Conservation (phyloP, 352 stramenopile genomes). For the Phytophthora multivora region DNA sequence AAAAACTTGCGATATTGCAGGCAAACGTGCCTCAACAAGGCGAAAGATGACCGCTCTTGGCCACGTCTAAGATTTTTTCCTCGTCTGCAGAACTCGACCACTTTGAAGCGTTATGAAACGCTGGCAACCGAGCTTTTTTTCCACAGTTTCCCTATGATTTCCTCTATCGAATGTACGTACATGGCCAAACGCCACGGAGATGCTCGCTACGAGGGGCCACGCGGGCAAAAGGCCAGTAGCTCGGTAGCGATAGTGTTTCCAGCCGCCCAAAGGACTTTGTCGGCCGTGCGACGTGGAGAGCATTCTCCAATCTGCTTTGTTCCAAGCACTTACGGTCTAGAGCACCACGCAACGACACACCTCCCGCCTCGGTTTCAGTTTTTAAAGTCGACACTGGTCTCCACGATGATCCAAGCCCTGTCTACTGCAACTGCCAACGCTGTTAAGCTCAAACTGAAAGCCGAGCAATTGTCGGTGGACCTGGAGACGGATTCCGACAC, state of each 20-base stretch:
- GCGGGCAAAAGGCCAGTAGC: background rate
- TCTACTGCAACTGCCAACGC: slow-evolving; percentile 7
- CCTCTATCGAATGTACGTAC: slow-evolving; percentile 26
- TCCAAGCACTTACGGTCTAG: slow-evolving; percentile 8
- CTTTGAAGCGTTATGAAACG: slow-evolving; percentile 22
- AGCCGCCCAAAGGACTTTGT: background rate
- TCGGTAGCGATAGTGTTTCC: background rate
- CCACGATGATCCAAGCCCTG: slow-evolving; percentile 21
- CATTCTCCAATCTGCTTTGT: slow-evolving; percentile 33
- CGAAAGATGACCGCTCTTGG: too few species aligned
- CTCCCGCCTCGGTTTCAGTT: background rate
- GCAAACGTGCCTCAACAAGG: background rate
- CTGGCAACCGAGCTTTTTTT: background rate
- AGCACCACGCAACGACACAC: background rate
- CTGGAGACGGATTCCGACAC: slow-evolving; percentile 20
- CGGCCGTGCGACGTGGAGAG: background rate
- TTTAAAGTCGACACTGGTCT: background rate
- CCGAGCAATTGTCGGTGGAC: slow-evolving; percentile 10
- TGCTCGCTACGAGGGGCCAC: background rate
- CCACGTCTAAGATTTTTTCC: background rate
- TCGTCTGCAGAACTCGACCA: slow-evolving; percentile 5
- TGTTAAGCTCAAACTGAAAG: slow-evolving; percentile 8
- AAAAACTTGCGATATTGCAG: slow-evolving; percentile 1
- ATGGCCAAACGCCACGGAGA: slow-evolving; percentile 20
- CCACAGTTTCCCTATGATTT: slow-evolving; percentile 22